Percentiles rank a stretch among this genome's conserved stretches.
These are phyloP conservation scores for Venturia aucupariae DNA, from an alignment of 2,329 filamentous ascomycete genomes.

Conservation along the genomic window DNA sequence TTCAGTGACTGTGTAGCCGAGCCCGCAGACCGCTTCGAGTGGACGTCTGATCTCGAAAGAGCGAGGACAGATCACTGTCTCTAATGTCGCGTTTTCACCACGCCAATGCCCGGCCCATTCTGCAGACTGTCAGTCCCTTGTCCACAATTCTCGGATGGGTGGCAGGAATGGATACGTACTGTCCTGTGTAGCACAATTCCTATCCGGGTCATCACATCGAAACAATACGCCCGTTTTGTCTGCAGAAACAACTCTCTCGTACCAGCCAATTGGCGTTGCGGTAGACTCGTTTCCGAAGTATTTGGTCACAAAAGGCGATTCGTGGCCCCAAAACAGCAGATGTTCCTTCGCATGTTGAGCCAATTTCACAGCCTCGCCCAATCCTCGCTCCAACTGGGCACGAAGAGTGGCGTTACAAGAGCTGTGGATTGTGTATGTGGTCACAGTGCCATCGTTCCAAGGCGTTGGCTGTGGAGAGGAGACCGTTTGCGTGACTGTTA, in stretches of 20 bases:
- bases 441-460: neutral
- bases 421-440: slow-evolving; percentile 44
- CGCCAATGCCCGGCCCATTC: slow-evolving; percentile 62
- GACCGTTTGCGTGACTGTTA: neutral
- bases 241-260: slow-evolving; percentile 48
- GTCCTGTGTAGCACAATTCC: slow-evolving; percentile 43
- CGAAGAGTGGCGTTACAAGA: slow-evolving; percentile 58
- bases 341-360: slow-evolving; percentile 55
- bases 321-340: slow-evolving; percentile 47
- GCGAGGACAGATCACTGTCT: slow-evolving; percentile 60
- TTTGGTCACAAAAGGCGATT: slow-evolving; percentile 51
- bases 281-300: slow-evolving; percentile 57
- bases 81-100: slow-evolving; percentile 52
- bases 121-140: slow-evolving; percentile 22
- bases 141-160: neutral
- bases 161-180: slow-evolving; percentile 19
- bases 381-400: slow-evolving; percentile 45
- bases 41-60: slow-evolving; percentile 50
- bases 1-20: slow-evolving; percentile 52
- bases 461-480: neutral
- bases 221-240: slow-evolving; percentile 51
- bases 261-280: slow-evolving; percentile 52
- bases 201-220: slow-evolving; percentile 59
- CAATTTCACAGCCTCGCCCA: slow-evolving; percentile 50
- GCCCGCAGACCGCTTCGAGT: slow-evolving; percentile 50